Conservation (phyloP, 2,329 filamentous ascomycete species). For the Zymoseptoria pseudotritici region DNA sequence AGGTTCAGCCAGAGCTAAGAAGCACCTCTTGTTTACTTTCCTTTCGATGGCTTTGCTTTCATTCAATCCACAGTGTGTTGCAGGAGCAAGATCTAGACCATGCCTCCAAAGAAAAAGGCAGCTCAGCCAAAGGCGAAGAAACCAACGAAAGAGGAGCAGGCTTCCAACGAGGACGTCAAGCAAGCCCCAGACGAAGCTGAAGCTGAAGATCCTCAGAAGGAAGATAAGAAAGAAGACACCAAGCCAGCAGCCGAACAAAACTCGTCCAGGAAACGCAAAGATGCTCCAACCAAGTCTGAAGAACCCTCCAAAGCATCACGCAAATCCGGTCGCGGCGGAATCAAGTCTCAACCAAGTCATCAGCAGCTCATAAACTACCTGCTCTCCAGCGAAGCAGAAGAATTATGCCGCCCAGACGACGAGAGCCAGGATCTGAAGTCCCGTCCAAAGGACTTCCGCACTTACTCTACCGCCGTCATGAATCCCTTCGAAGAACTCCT, state of each 20-base stretch:
- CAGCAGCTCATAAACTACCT: conserved; percentile 30
- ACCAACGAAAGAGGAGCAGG: background rate
- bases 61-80: background rate
- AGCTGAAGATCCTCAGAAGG: background rate
- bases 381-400: conserved; percentile 24
- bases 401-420: conserved; percentile 29
- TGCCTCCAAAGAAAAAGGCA: background rate
- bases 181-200: background rate
- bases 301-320: conserved; percentile 23
- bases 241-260: conserved; percentile 3
- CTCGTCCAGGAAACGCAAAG: conserved; percentile 19
- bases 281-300: conserved; percentile 7
- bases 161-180: background rate
- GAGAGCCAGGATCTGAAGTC: conserved; percentile 26
- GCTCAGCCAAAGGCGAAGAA: background rate
- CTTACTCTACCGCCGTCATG: conserved; percentile 28
- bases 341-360: conserved; percentile 17
- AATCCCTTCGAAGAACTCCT: conserved; percentile 41
- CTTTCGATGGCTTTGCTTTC: background rate
- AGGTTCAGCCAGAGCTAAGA: background rate
- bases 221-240: background rate
- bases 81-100: background rate
- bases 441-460: conserved; percentile 21
- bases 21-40: background rate
- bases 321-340: conserved; percentile 21